Evolutionary conservation across 2,329 filamentous ascomycete genomes (phyloP), one percentile per base, ranked within the genome.

Genomic region (Pestalotiopsis sp.): DNA sequence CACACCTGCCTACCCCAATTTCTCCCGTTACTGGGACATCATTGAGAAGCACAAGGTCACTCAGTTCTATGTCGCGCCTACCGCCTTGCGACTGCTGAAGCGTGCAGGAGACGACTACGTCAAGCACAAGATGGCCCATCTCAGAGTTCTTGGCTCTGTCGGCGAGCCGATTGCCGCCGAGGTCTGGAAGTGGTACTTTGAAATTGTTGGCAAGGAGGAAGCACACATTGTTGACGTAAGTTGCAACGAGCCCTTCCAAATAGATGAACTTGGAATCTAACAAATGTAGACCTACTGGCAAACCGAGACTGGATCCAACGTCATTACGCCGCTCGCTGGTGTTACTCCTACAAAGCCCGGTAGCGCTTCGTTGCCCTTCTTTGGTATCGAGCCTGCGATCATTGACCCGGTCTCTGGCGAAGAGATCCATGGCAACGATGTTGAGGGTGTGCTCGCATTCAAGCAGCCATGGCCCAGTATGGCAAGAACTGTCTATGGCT

Each of bases 161-260:
- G 96, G 96, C 74, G 96, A 99, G 85, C 96, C 96, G 52, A 99
- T 99, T 76, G 95, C 96, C 20, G 93, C 95, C 25, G 96, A 99
- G 82, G 93, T 99, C 69, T 99, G 96, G 96, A 98, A 98, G 84
- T 99, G 96, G 96, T 99, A 98, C 84, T 95, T 94, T 80, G 94
- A 98, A 82, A 88, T 92, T 74, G 94, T 99, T 66, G 96, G 96
- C 78, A 97, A 94, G 87, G 92, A 95, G 82, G 91, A 97, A 81
- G 92, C 93, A 63, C 96, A 99, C 78, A 87, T 99, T 80, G 91
- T 98, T 67, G 96, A 99, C 80, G 94, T 97, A 85, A 88, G 94
- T 89, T 66, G 62, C 57, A 9, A 23, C 23, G 23, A 60, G 56
- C n/a, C 20, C 49, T 63, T 59, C 49, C 59, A 2, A 31, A 40